Evolutionary conservation across 1,139 yeast species (phyloP), one percentile per base, ranked within the genome.

Genomic region (Protomyces inundatus): DNA sequence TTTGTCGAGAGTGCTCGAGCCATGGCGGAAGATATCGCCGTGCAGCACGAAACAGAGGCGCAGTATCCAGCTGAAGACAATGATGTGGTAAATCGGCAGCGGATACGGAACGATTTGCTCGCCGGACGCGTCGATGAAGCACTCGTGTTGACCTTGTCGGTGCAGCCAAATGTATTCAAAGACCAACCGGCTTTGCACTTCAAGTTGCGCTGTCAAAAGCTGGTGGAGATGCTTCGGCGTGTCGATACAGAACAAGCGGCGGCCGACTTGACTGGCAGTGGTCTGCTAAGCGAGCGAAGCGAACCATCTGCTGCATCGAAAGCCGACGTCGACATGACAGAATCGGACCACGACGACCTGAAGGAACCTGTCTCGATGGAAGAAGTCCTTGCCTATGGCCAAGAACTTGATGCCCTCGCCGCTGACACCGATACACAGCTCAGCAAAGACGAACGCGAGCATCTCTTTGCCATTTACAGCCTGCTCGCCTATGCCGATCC

Each of bases 1-100:
- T 85, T 83, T 71, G 78, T 82, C 63, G 86, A 86, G 55, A 84
- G 90, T 0, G 84, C 86, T 7, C 80, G 80, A 64, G 84, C 89
- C 0, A 85, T 90, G 69, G 75, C 81, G 35, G 73, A 75, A 34
- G 89, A 82, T 67, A 73, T 84, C 51, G 52, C 55, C 54, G 33
- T 42, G 35, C 61, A 62, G 46, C 54, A 34, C 32, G 33, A 45
- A 46, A 10, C 48, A 67, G 54, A 64, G 65, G 16, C 40, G 55
- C 4, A 50, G 71, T 69, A 12, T 73, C 72, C 53, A 69, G 67
- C 54, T 65, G 68, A 16, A 71, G 69, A 71, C 45, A 71, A 69
- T 32, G 72, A 71, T n/a, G 73, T 81, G 65, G 75, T 84, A 14
- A 73, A 73, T 42, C 80, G 93, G 64, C 86, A 84, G 68, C 73